Base-by-base conservation (phyloP, 208 protist genomes). In the Crithidia fasciculata region DNA sequence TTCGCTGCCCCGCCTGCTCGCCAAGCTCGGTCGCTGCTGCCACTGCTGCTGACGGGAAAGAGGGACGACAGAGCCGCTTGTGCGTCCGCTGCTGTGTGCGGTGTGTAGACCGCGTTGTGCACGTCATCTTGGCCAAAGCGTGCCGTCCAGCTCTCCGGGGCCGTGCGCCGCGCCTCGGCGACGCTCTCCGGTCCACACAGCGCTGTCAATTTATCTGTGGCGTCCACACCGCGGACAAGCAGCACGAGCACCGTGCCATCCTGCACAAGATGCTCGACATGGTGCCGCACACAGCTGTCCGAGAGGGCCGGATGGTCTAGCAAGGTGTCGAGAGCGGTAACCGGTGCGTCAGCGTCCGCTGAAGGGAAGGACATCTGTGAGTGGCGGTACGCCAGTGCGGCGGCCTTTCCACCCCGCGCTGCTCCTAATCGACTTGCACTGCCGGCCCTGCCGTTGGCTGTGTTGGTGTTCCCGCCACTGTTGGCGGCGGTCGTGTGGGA, bases 181-280 rank as follows among this genome's bases (percentile, higher is more conserved):
- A 89, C 87, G 53, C 89, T 81, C 59, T 95, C 86, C 0, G 91
- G 91, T 2, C 88, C 91, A 15, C 83, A 80, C n/a, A 95, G 55
- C 61, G 78, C 72, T 36, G 82, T n/a, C 40, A 95, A 69, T 8
- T 68, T 69, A 57, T 93, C 85, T 2, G 93, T 78, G 9, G 91
- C 91, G 59, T 90, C 89, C 2, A 81, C 60, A 3, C 80, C 77
- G 18, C 83, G 81, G 28, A 95, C 74, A 10, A 87, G 69, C 28
- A 93, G 19, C 37, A 87, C 86, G 39, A 93, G 61, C 44, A 81
- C 88, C 1, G 91, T 93, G 37, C 91, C 91, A 13, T 83, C 72
- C 45, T 78, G 73, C 18, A 80, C 36, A 18, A 95, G 81, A 66
- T 87, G 82, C 12, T 67, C 55, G 41, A 90, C 79, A 45, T 92